A percentile compares a stretch with the other conserved stretches of the same genome.
These are phyloP conservation scores for Passiflora organensis DNA, from an alignment of 345 rosid genomes.

Conservation along the genomic window DNA sequence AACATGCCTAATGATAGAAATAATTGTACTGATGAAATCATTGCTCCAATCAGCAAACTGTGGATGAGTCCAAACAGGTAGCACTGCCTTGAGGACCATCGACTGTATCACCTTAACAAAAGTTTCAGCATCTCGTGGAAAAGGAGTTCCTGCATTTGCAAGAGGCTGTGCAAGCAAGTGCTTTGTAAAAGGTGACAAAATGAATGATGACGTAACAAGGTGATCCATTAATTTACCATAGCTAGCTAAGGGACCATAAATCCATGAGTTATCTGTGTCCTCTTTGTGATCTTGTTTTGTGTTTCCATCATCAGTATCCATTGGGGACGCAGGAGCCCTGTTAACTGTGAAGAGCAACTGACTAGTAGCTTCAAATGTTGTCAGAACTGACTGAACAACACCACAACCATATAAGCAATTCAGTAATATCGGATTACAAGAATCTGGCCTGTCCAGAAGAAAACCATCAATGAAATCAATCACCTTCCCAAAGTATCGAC, in stretches of 20 bases:
- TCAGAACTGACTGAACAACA: conserved; percentile 74
- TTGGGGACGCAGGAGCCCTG: conserved; percentile 68
- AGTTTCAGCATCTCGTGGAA: conserved; percentile 81
- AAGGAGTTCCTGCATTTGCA: conserved; percentile 50
- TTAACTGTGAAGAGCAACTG: conserved; percentile 69
- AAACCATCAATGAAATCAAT: conserved; percentile 79
- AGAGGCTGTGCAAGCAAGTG: conserved; percentile 80
- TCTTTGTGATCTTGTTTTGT: conserved; percentile 62
- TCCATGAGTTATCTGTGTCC: conserved; percentile 72
- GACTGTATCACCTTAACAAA: conserved; percentile 93
- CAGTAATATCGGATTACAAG: conserved; percentile 76
- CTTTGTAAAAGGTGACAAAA: conserved; percentile 81
- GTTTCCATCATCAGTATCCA: conserved; percentile 80
- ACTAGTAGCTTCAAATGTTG: conserved; percentile 93
- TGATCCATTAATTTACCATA: conserved; percentile 94
- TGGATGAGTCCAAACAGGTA: conserved; percentile 87
- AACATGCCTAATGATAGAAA: conserved; percentile 80
- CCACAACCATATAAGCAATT: conserved; percentile 79
- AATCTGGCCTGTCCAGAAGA: conserved; percentile 82
- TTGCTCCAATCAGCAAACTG: conserved; percentile 76
- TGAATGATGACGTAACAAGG: conserved; percentile 78
- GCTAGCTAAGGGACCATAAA: conserved; percentile 87
- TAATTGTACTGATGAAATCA: conserved; percentile 64
- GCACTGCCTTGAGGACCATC: conserved; percentile 82
- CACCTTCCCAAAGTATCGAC: conserved; percentile 92